These are phyloP conservation scores for Polyporus tsugae DNA, from an alignment of 1,284 basidiomycete species.

Conservation along the genomic window DNA sequence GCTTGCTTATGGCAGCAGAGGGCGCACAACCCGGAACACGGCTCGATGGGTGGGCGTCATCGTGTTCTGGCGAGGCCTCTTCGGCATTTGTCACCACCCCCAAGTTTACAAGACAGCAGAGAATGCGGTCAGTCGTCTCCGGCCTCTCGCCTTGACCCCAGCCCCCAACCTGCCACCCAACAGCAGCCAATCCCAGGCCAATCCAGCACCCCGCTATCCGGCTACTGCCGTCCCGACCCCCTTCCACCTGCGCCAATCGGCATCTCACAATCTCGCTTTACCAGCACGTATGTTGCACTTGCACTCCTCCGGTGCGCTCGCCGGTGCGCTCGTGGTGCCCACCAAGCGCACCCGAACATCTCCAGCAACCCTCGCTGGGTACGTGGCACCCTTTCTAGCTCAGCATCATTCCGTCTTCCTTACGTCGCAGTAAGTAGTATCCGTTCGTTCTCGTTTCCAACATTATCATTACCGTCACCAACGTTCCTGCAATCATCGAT, in stretches of 20 bases:
- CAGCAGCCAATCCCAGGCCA: not conserved
- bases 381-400: not conserved
- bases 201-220: not conserved
- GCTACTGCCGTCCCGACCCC: too few relatives aligned
- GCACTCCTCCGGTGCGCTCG: not conserved
- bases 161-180: too few relatives aligned
- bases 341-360: not conserved
- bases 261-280: not conserved
- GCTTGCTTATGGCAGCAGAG: not conserved
- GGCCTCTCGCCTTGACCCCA: not conserved
- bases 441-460: not conserved
- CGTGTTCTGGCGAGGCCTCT: not conserved
- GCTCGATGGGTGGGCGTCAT: not conserved
- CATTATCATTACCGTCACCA: too few relatives aligned
- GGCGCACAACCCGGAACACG: not conserved
- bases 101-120: not conserved
- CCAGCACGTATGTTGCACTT: too few relatives aligned
- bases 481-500: not conserved
- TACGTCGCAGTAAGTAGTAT: not conserved
- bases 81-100: not conserved
- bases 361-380: not conserved
- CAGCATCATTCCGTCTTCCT: not conserved
- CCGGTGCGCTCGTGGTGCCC: too few relatives aligned
- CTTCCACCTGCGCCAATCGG: not conserved
- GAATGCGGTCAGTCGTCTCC: not conserved